Evolutionary conservation across 2,329 filamentous ascomycete genomes (phyloP), one percentile per base, ranked within the genome.

Genomic region (Thermothelomyces thermophilus): DNA sequence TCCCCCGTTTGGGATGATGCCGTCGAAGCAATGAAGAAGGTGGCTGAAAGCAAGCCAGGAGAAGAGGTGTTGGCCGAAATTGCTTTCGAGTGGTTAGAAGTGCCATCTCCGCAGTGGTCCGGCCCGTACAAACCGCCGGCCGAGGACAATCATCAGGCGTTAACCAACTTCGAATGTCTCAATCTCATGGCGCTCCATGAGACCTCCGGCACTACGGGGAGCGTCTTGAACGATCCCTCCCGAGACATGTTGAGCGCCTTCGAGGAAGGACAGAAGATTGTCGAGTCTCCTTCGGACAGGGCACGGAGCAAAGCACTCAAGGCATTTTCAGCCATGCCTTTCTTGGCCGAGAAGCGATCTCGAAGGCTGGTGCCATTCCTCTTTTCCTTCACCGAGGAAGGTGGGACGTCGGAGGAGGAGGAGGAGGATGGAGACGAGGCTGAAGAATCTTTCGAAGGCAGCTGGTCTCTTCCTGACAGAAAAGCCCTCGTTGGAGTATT

Each of bases 1-100:
- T 80, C 90, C 0, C 89, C 89, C 31, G 74, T 94, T 5, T 96
- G 91, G 87, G 87, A 95, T 53, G 88, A 95, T 60, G 80, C 87
- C 0, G 81, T 85, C 44, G 78, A 82, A 48, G 82, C 87, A 0
- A 70, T 98, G 61, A 86, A 88, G 61, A 76, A 84, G 45, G 82
- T 98, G 47, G 79, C 83, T 17, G 77, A 87, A 57, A 77, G 76
- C 19, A 83, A 85, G 56, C 68, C 71, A 34, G 89, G 87, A 19
- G 90, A 96, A 63, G 82, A 84, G 28, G 72, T 77, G 16, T 75
- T 96, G 33, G 81, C 84, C 2, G 75, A 80, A 2, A 72, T 91
- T 45, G 84, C 86, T 0, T 87, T 96, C 60, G 73, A 79, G 46
- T 97, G 91, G 90, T 70, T 97, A 5, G 71, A 77, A 34, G 67